Evolutionary conservation across 495 filamentous ascomycete species (phyloP), one percentile per base, ranked within the genome.

Genomic region (Penicillium simplicissimum): DNA sequence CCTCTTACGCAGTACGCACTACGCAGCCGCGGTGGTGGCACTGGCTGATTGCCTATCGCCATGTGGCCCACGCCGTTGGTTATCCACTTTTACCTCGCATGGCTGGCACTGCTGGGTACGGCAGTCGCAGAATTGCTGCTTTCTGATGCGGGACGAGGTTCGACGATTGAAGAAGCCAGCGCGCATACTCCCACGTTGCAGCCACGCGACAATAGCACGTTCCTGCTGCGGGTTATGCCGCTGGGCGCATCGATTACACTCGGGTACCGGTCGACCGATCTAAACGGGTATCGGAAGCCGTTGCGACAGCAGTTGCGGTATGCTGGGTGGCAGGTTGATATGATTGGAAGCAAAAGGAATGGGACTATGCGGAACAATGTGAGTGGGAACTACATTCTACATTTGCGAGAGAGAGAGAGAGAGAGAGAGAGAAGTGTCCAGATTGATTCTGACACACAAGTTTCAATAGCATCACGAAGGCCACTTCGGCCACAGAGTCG

Each of bases 211-310:
- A 52, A 54, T 36, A 49, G 53, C 11, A 61, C 60, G 8, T 72
- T 72, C 35, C 51, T 65, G 5, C 73, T 86, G 6, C 74, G 82
- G 10, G 74, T 84, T 25, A 72, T 86, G 69, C 81, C 83, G 25
- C 74, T 86, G 23, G 85, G 85, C 28, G 84, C 84, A 11, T 87
- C 84, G 0, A 85, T 88, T 62, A 86, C 84, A 4, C 72, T 75
- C 45, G 85, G 85, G 23, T 80, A 78, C 47, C 68, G 68, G 31
- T 84, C 80, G 1, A 75, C 69, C 2, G 80, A 82, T 54, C 76
- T 78, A 19, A 80, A 84, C 67, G 84, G 84, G 17, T 87, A 83
- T 65, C 81, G 85, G 67, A 67, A 77, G 51, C 52, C 58, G 49
- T 69, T 83, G 1, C 71, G 81, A 8, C 61, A 73, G 36, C 70